These are phyloP conservation scores for Aspergillus luchuensis DNA, from an alignment of 2,329 filamentous ascomycete genomes.

Conservation along the genomic window DNA sequence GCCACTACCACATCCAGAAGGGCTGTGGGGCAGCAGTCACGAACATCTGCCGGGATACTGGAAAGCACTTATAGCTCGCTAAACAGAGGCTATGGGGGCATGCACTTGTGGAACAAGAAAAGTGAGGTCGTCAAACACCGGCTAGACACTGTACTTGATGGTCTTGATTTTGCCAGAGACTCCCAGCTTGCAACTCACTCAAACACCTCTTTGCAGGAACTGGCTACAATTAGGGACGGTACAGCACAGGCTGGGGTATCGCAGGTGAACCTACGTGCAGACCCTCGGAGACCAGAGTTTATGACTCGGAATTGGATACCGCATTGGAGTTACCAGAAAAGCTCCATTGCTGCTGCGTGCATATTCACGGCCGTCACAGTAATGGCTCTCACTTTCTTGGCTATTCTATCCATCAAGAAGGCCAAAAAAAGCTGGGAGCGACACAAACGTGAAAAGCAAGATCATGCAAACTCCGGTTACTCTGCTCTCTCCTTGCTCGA, in stretches of 20 bases:
- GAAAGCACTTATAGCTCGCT: not conserved
- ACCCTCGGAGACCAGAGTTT: not conserved
- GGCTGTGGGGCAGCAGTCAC: not conserved
- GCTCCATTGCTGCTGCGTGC: conserved; percentile 31
- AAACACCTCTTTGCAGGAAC: not conserved
- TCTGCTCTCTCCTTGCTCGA: not conserved
- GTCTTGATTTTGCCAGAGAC: not conserved
- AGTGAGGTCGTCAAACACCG: not conserved
- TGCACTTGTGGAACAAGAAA: no score
- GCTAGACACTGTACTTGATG: not conserved
- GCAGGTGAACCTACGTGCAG: not conserved
- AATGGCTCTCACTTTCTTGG: conserved; percentile 25
- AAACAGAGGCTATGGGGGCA: not conserved
- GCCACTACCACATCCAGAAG: not conserved
- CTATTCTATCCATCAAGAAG: conserved; percentile 25
- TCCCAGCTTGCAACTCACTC: not conserved
- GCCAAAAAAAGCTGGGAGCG: conserved; percentile 19
- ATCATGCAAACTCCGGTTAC: conserved; percentile 22
- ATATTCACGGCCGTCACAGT: conserved; percentile 26
- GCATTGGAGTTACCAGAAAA: conserved; percentile 25
- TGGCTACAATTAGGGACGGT: not conserved
- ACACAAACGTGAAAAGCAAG: conserved; percentile 14
- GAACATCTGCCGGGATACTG: not conserved
- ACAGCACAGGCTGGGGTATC: not conserved
- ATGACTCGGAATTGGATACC: conserved; percentile 14